Conservation (phyloP, 805 yeast species). For the Yarrowia sp. region DNA sequence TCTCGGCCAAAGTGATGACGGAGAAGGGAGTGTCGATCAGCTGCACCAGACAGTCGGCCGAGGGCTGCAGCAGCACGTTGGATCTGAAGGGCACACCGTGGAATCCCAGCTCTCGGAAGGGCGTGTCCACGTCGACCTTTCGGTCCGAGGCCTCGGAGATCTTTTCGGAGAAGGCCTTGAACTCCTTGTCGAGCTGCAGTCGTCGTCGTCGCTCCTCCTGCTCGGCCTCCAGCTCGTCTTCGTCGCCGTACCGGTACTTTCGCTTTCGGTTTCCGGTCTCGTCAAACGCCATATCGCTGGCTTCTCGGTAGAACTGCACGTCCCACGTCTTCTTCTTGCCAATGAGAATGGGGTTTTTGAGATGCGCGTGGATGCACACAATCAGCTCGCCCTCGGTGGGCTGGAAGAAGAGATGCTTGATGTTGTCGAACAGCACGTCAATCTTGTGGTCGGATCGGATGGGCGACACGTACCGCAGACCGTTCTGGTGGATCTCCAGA, state of each 20-base stretch:
- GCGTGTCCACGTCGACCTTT: conserved; percentile 84
- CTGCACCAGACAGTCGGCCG: conserved; percentile 95
- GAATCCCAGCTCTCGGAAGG: conserved; percentile 95
- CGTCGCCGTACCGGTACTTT: conserved; percentile 89
- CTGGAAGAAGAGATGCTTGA: conserved; percentile 93
- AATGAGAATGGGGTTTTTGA: conserved; percentile 90
- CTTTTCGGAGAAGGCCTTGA: conserved; percentile 84
- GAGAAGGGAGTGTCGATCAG: conserved; percentile 93
- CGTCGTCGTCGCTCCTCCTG: conserved; percentile 97
- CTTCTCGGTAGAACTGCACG: conserved; percentile 95
- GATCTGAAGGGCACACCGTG: conserved; percentile 97
- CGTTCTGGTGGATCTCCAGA: conserved; percentile 91
- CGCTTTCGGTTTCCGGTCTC: conserved; percentile 96
- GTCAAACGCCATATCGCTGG: conserved; percentile 93
- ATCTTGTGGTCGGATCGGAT: conserved; percentile 83
- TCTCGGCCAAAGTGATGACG: conserved; percentile 88
- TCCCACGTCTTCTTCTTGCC: conserved; percentile 96
- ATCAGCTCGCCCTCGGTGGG: conserved; percentile 94
- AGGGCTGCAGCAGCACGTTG: conserved; percentile 93
- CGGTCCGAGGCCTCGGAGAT: conserved; percentile 90
- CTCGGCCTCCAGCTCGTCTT: conserved; percentile 97
- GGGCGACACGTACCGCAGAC: conserved; percentile 90
- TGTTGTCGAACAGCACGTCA: conserved; percentile 87
- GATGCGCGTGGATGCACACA: conserved; percentile 89
- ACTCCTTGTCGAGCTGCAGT: conserved; percentile 88